Conservation (phyloP, 768 basidiomycete species). For the Cystofilobasidium ferigula region DNA sequence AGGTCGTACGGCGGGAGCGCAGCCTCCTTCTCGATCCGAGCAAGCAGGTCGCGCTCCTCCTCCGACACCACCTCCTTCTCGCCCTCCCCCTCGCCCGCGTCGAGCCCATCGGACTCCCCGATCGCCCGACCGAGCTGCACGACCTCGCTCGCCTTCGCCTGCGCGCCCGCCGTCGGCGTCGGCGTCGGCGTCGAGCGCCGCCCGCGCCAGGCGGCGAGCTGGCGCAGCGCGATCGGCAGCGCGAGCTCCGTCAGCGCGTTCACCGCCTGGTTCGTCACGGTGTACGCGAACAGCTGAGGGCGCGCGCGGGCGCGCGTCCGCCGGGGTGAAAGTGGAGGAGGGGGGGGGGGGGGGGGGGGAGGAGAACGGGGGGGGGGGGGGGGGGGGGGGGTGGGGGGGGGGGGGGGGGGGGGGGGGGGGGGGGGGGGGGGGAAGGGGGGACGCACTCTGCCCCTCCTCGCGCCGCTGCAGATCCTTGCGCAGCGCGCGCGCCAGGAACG, state of each 20-base stretch:
- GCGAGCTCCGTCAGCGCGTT: slow-evolving; percentile 69
- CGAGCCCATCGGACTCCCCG: neutral
- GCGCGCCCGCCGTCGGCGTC: neutral
- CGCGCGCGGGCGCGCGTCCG: too few species aligned
- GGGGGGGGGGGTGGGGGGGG: too few species aligned
- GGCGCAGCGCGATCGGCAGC: slow-evolving; percentile 54
- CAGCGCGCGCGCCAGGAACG: neutral
- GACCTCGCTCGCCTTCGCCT: neutral
- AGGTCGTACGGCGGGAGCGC: slow-evolving; percentile 67
- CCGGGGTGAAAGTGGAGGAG: too few species aligned
- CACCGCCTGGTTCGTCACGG: slow-evolving; percentile 73
- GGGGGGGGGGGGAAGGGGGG: neutral
- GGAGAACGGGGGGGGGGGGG: too few species aligned
- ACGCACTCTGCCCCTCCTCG: neutral
- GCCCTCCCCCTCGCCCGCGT: slow-evolving; percentile 48
- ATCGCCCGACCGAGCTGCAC: neutral
- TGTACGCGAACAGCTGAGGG: slow-evolving; percentile 27
- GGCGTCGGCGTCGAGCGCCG: neutral
- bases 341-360: too few species aligned
- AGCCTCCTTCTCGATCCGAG: slow-evolving; percentile 63
- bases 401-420: too few species aligned
- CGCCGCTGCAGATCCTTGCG: neutral
- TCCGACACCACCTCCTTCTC: slow-evolving; percentile 43
- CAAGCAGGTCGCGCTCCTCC: slow-evolving; percentile 69
- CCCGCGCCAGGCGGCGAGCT: slow-evolving; percentile 10